Evolutionary conservation across 2,329 filamentous ascomycete species (phyloP).

Genomic region (Aaosphaeria pasadenensis): DNA sequence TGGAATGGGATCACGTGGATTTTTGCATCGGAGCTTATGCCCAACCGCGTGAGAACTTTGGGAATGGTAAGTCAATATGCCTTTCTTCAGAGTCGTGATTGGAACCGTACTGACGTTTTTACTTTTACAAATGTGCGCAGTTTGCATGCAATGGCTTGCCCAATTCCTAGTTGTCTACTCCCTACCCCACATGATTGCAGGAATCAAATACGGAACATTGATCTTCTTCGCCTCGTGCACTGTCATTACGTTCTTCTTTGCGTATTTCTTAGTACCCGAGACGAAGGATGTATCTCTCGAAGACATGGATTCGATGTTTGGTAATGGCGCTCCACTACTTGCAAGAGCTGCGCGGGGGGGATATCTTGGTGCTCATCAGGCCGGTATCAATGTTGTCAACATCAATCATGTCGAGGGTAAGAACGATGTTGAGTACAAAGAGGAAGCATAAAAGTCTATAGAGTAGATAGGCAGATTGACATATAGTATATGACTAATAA

Average conservation of each 20-base stretch:
- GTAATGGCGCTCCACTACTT: constrained; percentile 4
- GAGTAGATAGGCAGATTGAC: no score
- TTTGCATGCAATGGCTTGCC: constrained; percentile 1
- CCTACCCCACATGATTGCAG: constrained; percentile 26
- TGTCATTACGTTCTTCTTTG: constrained; percentile 42
- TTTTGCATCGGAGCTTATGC: constrained; percentile 59
- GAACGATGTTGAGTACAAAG: no score
- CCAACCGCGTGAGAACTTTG: constrained; percentile 16
- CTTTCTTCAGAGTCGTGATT: no score
- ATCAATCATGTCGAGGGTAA: constrained; percentile 1
- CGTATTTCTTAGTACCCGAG: constrained; percentile 67
- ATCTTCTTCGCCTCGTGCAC: constrained; percentile 22
- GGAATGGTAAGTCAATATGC: not conserved
- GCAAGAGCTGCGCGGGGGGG: constrained; percentile 4
- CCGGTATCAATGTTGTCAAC: constrained; percentile 4
- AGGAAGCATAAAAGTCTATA: no score
- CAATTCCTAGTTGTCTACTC: constrained; percentile 1
- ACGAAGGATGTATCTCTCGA: constrained; percentile 80
- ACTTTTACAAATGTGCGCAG: constrained; percentile 1
- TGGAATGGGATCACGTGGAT: constrained; percentile 55
- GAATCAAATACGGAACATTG: constrained; percentile 34
- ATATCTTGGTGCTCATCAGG: constrained; percentile 7
- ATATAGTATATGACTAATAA: no score
- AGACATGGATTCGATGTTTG: constrained; percentile 81
- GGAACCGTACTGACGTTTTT: no score